Percentiles rank a stretch among this genome's conserved stretches.
phyloP scores from a whole-genome alignment of 1,284 basidiomycete genomes.

The Gymnopus androsaceus region DNA sequence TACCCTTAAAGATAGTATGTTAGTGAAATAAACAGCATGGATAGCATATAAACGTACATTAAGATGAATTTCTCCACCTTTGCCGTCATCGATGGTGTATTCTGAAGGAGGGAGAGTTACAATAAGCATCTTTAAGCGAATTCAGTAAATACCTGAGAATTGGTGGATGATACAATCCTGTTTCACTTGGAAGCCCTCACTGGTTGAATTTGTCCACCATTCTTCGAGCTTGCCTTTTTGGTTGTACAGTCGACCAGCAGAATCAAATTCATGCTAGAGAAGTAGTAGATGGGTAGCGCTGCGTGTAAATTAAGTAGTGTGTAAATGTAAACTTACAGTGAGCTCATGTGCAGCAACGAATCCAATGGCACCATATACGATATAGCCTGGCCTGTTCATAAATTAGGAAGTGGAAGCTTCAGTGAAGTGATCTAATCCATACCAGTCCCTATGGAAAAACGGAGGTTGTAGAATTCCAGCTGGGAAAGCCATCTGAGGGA shows the following conservation, averaged over 20 bases:
- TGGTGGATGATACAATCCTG: constrained; percentile 90
- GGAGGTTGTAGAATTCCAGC: constrained; percentile 93
- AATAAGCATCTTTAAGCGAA: background rate
- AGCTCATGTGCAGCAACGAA: constrained; percentile 89
- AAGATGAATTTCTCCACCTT: constrained; percentile 81
- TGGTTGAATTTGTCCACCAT: constrained; percentile 87
- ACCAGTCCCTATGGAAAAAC: constrained; percentile 89
- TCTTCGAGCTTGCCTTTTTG: constrained; percentile 82
- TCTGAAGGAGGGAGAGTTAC: constrained; percentile 42
- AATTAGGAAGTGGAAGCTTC: constrained; percentile 1
- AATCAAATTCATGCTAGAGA: constrained; percentile 89
- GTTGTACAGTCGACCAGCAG: constrained; percentile 82
- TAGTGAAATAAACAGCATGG: background rate
- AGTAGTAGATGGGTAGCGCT: constrained; percentile 5
- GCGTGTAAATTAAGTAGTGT: background rate
- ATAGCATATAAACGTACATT: constrained; percentile 67
- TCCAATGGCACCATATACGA: constrained; percentile 91
- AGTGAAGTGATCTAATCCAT: constrained; percentile 22
- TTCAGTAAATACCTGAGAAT: constrained; percentile 62
- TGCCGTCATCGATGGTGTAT: constrained; percentile 83
- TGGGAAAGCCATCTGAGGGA: constrained; percentile 87
- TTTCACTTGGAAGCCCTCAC: constrained; percentile 79
- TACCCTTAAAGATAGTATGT: constrained; percentile 54
- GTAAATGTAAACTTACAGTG: constrained; percentile 50
- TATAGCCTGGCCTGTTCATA: constrained; percentile 72